Percentiles rank a stretch among this genome's conserved stretches.
Conservation (phyloP, 768 basidiomycete genomes). For the Daedaleopsis nitida region DNA sequence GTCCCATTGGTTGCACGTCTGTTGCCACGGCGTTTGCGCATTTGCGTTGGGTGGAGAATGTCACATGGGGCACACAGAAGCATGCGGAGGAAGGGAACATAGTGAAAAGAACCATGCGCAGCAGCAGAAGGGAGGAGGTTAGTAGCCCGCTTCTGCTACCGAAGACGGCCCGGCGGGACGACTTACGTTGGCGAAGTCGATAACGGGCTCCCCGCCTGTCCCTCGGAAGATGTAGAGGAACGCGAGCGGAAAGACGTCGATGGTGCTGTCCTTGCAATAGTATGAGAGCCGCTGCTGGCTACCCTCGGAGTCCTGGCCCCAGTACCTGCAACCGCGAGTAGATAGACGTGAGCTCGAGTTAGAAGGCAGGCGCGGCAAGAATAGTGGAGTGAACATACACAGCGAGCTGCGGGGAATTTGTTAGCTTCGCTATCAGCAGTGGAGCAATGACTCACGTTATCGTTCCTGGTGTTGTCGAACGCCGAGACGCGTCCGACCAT, state of each 20-base stretch:
- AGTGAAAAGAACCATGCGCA: background rate
- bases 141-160: background rate
- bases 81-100: background rate
- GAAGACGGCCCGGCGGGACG: constrained; percentile 1
- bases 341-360: background rate
- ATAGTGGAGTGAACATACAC: constrained; percentile 22
- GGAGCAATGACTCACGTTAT: constrained; percentile 12
- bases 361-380: background rate
- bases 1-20: constrained; percentile 63
- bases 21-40: background rate
- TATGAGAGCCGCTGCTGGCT: constrained; percentile 10
- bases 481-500: constrained; percentile 10
- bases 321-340: constrained; percentile 37
- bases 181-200: constrained; percentile 61
- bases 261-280: constrained; percentile 47
- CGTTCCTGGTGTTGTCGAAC: constrained; percentile 18
- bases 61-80: background rate
- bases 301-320: constrained; percentile 60
- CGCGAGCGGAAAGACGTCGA: constrained; percentile 61
- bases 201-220: constrained; percentile 54
- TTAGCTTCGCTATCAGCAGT: background rate
- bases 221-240: constrained; percentile 62
- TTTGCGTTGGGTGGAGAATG: background rate
- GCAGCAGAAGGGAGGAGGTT: background rate
- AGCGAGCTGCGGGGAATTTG: constrained; percentile 22